These are phyloP conservation scores for Myxozyma kluyveri DNA, from an alignment of 805 yeast species.

Conservation along the genomic window DNA sequence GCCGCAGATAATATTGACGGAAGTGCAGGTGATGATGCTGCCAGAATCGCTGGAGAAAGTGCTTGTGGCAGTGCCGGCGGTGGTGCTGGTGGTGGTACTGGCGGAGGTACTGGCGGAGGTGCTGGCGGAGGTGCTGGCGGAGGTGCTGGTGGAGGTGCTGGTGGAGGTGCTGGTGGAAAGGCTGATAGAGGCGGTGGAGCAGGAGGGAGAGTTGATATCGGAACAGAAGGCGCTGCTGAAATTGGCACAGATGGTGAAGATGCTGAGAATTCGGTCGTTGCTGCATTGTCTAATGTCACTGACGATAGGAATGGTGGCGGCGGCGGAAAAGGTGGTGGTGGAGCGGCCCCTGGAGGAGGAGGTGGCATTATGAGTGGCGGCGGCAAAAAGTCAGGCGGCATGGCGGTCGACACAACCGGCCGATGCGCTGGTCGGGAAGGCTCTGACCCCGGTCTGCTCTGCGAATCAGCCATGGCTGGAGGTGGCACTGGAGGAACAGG, in stretches of 20 bases:
- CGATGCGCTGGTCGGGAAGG: slow-evolving; percentile 3
- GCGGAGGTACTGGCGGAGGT: slow-evolving; percentile 14
- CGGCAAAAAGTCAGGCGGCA: slow-evolving; percentile 4
- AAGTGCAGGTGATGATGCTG: slow-evolving; percentile 29
- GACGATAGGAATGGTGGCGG: slow-evolving; percentile 13
- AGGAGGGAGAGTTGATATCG: neutral
- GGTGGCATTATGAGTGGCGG: slow-evolving; percentile 2
- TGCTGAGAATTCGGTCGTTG: slow-evolving; percentile 1
- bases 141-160: slow-evolving; percentile 29
- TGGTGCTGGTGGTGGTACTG: slow-evolving; percentile 35
- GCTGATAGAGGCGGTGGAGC: neutral
- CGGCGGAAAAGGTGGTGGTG: slow-evolving; percentile 13
- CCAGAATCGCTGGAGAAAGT: slow-evolving; percentile 22
- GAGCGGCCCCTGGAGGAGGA: too few relatives aligned
- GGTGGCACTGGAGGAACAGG: slow-evolving; percentile 2
- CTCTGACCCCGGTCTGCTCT: too few relatives aligned
- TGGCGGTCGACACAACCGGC: slow-evolving; percentile 4
- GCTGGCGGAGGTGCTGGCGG: slow-evolving; percentile 31
- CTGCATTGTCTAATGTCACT: too few relatives aligned
- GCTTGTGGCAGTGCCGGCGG: slow-evolving; percentile 22
- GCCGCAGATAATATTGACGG: slow-evolving; percentile 28
- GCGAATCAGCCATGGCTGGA: too few relatives aligned
- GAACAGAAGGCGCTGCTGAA: slow-evolving; percentile 8
- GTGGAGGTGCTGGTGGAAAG: slow-evolving; percentile 9
- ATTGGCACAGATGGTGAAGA: slow-evolving; percentile 2